Percentiles rank a stretch among this genome's conserved stretches.
These are phyloP conservation scores for Epichloe gansuensis DNA, from an alignment of 2,329 filamentous ascomycete genomes.

Conservation along the genomic window DNA sequence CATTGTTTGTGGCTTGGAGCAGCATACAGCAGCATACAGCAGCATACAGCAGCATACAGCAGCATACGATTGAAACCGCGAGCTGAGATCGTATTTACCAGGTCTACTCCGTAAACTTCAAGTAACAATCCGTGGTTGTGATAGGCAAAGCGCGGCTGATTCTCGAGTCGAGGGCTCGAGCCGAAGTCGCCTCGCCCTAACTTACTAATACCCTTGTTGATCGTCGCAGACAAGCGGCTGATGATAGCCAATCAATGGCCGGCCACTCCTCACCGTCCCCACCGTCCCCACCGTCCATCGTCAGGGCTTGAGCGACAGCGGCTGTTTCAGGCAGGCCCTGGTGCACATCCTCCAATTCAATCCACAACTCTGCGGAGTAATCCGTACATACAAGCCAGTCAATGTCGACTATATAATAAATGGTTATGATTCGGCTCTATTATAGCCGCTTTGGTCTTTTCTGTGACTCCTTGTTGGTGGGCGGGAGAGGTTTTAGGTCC, in stretches of 20 bases:
- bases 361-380: neutral
- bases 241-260: neutral
- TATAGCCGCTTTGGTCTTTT: neutral
- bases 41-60: no score
- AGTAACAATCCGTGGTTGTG: no score
- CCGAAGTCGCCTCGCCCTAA: no score
- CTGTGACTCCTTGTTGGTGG: neutral
- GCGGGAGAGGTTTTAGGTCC: neutral
- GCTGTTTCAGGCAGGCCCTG: slow-evolving; percentile 10
- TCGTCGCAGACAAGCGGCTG: neutral
- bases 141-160: neutral
- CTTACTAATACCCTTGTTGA: no score
- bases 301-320: slow-evolving; percentile 1
- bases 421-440: neutral
- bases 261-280: neutral
- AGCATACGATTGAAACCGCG: no score
- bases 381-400: neutral
- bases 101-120: no score
- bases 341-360: neutral
- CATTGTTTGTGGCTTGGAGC: no score
- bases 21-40: no score
- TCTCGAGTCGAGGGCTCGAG: neutral
- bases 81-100: no score
- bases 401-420: neutral
- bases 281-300: neutral